These are phyloP conservation scores for Phytophthora europaea DNA, from an alignment of 352 stramenopile species.

Conservation along the genomic window DNA sequence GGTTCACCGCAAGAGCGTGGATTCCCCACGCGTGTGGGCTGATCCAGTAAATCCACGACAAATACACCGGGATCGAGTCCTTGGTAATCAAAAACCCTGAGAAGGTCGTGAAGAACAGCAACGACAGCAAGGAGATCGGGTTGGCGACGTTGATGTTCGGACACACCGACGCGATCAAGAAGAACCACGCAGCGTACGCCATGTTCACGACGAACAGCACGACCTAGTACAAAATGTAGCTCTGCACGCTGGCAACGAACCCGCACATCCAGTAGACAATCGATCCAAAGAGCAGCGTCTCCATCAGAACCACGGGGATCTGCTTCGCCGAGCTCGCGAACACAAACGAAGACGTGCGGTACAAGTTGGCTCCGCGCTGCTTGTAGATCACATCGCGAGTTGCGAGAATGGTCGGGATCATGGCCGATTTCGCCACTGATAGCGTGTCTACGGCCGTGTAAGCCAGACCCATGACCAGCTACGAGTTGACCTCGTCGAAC, in stretches of 20 bases:
- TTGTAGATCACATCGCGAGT: conserved; percentile 84
- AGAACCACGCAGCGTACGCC: conserved; percentile 49
- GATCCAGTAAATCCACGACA: conserved; percentile 72
- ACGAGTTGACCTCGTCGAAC: conserved; percentile 26
- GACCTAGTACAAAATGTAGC: conserved; percentile 69
- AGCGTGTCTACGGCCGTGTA: conserved; percentile 87
- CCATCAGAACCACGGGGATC: conserved; percentile 54
- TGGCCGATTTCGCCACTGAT: conserved; percentile 70
- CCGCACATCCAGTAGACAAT: conserved; percentile 89
- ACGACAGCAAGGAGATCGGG: conserved; percentile 49
- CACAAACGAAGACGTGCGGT: conserved; percentile 77
- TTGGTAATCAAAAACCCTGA: conserved; percentile 57
- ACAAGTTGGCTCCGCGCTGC: conserved; percentile 86
- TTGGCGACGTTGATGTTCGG: conserved; percentile 56
- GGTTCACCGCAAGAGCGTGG: conserved; percentile 43
- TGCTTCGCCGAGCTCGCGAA: conserved; percentile 52
- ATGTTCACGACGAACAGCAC: conserved; percentile 67
- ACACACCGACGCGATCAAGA: conserved; percentile 42
- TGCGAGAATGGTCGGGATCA: conserved; percentile 78
- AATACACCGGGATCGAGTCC: conserved; percentile 54
- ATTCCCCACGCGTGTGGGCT: conserved; percentile 60
- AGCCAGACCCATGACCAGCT: conserved; percentile 53
- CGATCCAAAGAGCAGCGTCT: conserved; percentile 81
- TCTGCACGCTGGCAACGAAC: conserved; percentile 47
- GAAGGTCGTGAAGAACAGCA: conserved; percentile 62